Evolutionary conservation across 1,139 yeast genomes (phyloP).

Genomic region (Taphrina flavorubra): DNA sequence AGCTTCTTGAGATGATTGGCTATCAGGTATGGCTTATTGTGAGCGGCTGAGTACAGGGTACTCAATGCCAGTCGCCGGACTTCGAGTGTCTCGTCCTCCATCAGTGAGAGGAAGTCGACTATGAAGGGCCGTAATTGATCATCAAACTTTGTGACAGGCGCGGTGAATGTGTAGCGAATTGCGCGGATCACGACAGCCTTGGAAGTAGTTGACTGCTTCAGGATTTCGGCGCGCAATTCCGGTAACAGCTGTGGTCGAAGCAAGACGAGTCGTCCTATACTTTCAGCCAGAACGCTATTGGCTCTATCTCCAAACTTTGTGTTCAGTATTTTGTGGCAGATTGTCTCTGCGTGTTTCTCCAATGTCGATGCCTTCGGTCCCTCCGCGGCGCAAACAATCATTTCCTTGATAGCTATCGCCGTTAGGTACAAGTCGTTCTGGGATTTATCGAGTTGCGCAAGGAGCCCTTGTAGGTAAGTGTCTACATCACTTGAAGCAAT

Average conservation of each 20-base stretch:
- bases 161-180: constrained; percentile 51
- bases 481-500: constrained; percentile 55
- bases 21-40: constrained; percentile 62
- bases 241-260: constrained; percentile 50
- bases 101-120: constrained; percentile 53
- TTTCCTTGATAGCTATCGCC: constrained; percentile 43
- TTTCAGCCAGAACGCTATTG: constrained; percentile 52
- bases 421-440: constrained; percentile 48
- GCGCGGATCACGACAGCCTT: constrained; percentile 52
- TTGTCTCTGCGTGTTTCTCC: constrained; percentile 43
- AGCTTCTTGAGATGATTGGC: constrained; percentile 60
- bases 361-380: neutral
- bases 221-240: constrained; percentile 47
- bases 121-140: constrained; percentile 51
- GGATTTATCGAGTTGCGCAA: constrained; percentile 52
- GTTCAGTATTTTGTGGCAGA: constrained; percentile 49
- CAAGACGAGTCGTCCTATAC: constrained; percentile 52
- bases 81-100: constrained; percentile 50
- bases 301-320: constrained; percentile 47
- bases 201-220: constrained; percentile 47
- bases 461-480: constrained; percentile 52
- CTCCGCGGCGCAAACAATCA: constrained; percentile 38
- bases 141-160: constrained; percentile 46
- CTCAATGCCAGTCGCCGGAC: constrained; percentile 61
- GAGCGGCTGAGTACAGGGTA: constrained; percentile 66